Evolutionary conservation across 805 yeast species (phyloP).

Genomic region (Candida adriatica): DNA sequence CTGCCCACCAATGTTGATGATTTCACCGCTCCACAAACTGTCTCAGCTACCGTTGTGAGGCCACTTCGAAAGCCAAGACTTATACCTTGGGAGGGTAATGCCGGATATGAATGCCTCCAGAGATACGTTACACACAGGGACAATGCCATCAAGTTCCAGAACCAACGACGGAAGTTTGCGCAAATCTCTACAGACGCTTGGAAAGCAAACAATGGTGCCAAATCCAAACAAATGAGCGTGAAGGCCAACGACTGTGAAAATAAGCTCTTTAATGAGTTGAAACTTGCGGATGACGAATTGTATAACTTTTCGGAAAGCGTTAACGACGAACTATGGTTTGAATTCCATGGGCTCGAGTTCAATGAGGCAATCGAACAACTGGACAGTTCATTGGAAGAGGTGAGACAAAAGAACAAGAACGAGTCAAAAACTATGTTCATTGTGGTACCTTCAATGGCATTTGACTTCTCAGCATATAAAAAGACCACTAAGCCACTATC

Average conservation of each 20-base stretch:
- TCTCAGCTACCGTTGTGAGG: conserved; percentile 11
- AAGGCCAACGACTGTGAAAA: conserved; percentile 20
- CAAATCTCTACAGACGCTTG: conserved; percentile 23
- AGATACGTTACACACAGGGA: conserved; percentile 12
- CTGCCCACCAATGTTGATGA: too few relatives aligned
- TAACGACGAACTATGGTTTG: conserved; percentile 21
- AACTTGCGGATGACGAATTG: conserved; percentile 23
- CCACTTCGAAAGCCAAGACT: conserved; percentile 18
- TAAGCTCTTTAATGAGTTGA: conserved; percentile 15
- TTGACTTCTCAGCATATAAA: conserved; percentile 13
- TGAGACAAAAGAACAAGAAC: conserved; percentile 7
- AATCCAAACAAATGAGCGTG: conserved; percentile 22
- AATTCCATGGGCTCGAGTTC: conserved; percentile 23
- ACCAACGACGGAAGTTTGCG: conserved; percentile 22
- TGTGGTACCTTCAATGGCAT: conserved; percentile 20
- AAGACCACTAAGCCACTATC: conserved; percentile 23
- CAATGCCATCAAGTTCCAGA: conserved; percentile 17
- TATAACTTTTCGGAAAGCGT: conserved; percentile 16
- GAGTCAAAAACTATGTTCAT: conserved; percentile 15
- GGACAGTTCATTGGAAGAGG: conserved; percentile 7
- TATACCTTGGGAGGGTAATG: conserved; percentile 21
- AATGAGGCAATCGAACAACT: conserved; percentile 22
- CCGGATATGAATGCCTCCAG: conserved; percentile 9
- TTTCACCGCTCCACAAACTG: conserved; percentile 1
- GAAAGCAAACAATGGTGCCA: conserved; percentile 19